phyloP scores from a whole-genome alignment of 352 stramenopile genomes.

The Phytophthora colocasiae region DNA sequence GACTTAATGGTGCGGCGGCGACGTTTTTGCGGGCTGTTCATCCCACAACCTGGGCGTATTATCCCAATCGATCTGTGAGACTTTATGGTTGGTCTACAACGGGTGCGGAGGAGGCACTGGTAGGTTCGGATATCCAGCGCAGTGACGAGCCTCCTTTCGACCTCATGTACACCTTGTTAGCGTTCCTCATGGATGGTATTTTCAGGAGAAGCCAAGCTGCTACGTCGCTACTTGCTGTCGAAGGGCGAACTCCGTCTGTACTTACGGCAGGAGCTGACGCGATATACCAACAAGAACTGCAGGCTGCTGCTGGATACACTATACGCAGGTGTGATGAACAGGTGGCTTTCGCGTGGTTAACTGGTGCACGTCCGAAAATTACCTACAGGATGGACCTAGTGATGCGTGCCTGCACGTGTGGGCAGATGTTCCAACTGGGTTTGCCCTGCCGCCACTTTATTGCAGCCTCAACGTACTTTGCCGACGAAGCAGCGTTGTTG shows the following conservation, averaged over 20 bases:
- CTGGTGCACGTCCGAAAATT: constrained; percentile 68
- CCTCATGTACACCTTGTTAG: constrained; percentile 80
- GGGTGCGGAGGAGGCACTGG: constrained; percentile 57
- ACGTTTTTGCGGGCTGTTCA: constrained; percentile 68
- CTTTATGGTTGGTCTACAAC: constrained; percentile 80
- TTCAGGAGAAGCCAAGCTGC: constrained; percentile 81
- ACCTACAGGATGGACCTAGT: constrained; percentile 70
- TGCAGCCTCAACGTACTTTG: constrained; percentile 68
- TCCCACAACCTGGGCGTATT: constrained; percentile 71
- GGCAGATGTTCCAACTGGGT: constrained; percentile 73
- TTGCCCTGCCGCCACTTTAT: constrained; percentile 85
- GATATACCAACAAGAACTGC: constrained; percentile 70
- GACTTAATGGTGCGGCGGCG: constrained; percentile 57
- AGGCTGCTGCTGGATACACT: constrained; percentile 62
- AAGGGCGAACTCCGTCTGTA: constrained; percentile 30
- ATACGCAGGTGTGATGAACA: constrained; percentile 73
- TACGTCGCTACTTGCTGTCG: constrained; percentile 47
- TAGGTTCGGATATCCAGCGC: constrained; percentile 62
- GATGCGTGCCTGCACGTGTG: constrained; percentile 71
- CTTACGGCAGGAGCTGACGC: constrained; percentile 70
- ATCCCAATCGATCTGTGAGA: constrained; percentile 66
- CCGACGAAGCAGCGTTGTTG: constrained; percentile 59
- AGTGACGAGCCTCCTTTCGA: constrained; percentile 84
- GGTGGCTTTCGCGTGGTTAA: constrained; percentile 79
- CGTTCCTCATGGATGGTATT: constrained; percentile 77